These are phyloP conservation scores for Talaromyces sp. DNA, from an alignment of 2,329 filamentous ascomycete genomes.

Conservation along the genomic window DNA sequence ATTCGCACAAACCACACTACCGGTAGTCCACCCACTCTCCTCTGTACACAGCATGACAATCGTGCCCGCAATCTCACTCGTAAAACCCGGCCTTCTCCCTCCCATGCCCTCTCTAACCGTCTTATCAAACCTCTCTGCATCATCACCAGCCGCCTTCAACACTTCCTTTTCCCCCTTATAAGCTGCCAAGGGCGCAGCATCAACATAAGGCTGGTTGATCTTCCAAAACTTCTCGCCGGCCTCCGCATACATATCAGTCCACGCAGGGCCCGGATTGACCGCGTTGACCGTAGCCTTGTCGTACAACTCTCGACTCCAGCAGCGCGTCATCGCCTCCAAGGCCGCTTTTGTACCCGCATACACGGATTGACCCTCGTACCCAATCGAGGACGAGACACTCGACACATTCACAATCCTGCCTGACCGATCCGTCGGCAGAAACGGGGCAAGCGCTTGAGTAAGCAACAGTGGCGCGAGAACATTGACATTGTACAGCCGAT, in stretches of 20 bases:
- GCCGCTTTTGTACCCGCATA: slow-evolving; percentile 65
- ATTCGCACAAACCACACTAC: slow-evolving; percentile 73
- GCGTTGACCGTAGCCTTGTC: slow-evolving; percentile 61
- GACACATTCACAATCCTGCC: slow-evolving; percentile 60
- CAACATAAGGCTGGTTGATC: slow-evolving; percentile 55
- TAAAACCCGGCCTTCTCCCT: slow-evolving; percentile 59
- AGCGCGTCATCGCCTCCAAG: slow-evolving; percentile 62
- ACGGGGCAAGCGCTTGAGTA: slow-evolving; percentile 65
- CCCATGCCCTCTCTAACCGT: slow-evolving; percentile 59
- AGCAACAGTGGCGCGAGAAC: slow-evolving; percentile 75
- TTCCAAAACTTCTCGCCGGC: slow-evolving; percentile 55
- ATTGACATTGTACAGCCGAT: slow-evolving; percentile 69
- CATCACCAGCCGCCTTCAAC: slow-evolving; percentile 27
- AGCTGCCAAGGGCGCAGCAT: slow-evolving; percentile 57
- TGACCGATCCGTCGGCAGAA: slow-evolving; percentile 63
- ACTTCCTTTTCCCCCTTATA: slow-evolving; percentile 12
- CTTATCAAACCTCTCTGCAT: slow-evolving; percentile 53
- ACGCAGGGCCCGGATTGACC: slow-evolving; percentile 62
- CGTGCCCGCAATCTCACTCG: slow-evolving; percentile 67
- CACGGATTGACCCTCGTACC: slow-evolving; percentile 55
- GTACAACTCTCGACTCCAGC: slow-evolving; percentile 59
- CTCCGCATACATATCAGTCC: slow-evolving; percentile 58
- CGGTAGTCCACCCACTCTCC: slow-evolving; percentile 71
- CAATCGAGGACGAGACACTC: slow-evolving; percentile 53
- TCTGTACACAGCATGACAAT: slow-evolving; percentile 69